Evolutionary conservation across 176 grass and related monocot genomes (phyloP), one percentile per base, ranked within the genome.

Genomic region (Eleusine indica): DNA sequence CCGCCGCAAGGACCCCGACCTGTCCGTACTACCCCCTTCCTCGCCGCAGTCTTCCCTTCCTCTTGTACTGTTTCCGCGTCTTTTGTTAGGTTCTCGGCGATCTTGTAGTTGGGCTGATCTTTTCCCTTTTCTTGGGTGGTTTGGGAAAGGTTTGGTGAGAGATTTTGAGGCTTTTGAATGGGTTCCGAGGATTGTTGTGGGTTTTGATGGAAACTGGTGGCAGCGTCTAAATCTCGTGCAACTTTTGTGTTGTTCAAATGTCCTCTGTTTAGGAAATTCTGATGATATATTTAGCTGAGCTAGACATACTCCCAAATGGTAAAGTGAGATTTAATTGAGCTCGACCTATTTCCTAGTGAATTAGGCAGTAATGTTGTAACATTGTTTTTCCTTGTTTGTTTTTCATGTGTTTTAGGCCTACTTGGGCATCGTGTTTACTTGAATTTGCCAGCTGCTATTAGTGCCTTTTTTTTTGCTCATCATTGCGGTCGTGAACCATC

Each of bases 1-100:
- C 61, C 87, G 82, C 28, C 94, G 91, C 81, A 93, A 94, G 75
- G 91, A 94, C 40, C 83, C 87, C 66, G 96, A 99, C 11, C 71
- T 99, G 96, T 99, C 75, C 52, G 67, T 75, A 21, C 19, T 52
- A 10, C 2, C 58, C 12, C 25, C 44, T 38, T 68, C 9, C 6
- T 25, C 32, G 2, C 18, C n/a, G 2, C 15, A 44, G 14, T 54
- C 18, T 39, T 10, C 14, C 35, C 64, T 4, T 3, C 85, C 48
- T 70, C 47, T 35, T 41, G 32, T 64, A 64, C 61, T 64, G 61
- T 14, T 64, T 64, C 25, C 7, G 61, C 10, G 9, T 44, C 71
- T 44, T 19, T 15, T 0, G 49, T 32, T 52, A 35, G 17, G 17
- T 76, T 76, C 30, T 5, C 40, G 19, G 66, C 5, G 30, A 51